phyloP scores from a whole-genome alignment of 768 basidiomycete genomes.

The Neoboletus subvelutipes region DNA sequence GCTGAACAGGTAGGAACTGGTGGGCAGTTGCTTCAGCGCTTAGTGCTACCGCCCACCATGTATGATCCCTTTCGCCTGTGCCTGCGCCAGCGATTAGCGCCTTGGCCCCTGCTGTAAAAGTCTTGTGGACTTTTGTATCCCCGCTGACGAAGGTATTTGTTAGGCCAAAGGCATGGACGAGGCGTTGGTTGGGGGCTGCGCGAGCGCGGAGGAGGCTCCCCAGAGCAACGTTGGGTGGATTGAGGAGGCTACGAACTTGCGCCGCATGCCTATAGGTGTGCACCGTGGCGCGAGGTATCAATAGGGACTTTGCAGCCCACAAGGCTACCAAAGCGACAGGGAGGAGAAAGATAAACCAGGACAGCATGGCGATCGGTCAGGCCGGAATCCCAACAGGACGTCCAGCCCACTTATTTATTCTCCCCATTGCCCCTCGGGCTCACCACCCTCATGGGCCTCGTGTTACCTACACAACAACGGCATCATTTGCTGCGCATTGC shows the following conservation, averaged over 20 bases:
- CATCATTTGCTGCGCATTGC: neutral
- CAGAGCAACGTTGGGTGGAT: constrained; percentile 15
- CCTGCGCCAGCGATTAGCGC: constrained; percentile 14
- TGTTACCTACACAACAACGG: neutral
- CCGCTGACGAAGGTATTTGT: constrained; percentile 55
- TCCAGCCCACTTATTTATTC: constrained; percentile 12
- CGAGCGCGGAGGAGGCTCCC: constrained; percentile 17
- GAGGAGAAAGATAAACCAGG: neutral
- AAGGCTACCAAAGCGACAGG: neutral
- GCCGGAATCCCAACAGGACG: neutral
- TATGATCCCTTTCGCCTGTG: neutral
- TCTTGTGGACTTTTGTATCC: constrained; percentile 30
- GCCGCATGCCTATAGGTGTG: constrained; percentile 10
- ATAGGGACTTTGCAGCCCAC: neutral
- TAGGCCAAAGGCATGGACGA: constrained; percentile 27
- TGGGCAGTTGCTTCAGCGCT: constrained; percentile 14
- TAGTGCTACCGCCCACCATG: constrained; percentile 16
- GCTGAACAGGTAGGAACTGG: constrained; percentile 12
- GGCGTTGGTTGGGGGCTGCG: constrained; percentile 23
- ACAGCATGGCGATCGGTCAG: constrained; percentile 1
- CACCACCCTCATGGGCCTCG: neutral
- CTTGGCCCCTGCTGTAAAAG: constrained; percentile 25
- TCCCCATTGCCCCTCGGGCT: no score
- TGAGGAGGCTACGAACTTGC: constrained; percentile 13
- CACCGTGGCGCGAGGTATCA: neutral